Conservation (phyloP, 371 early-diverging fungal species). For the Apophysomyces variabilis region DNA sequence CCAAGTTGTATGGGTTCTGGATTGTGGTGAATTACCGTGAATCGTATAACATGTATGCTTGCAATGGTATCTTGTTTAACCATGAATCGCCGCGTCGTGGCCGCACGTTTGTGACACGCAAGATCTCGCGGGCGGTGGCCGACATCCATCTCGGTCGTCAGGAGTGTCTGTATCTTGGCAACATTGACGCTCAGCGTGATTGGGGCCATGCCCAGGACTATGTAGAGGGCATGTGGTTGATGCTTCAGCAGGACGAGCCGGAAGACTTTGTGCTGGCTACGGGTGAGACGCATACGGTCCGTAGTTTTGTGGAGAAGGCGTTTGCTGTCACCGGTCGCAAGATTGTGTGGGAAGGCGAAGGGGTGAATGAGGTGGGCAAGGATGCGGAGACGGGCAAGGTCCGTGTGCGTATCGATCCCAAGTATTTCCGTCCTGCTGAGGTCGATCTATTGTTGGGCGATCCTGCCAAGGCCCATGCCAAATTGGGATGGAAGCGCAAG, state of each 20-base stretch:
- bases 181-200: conserved; percentile 83
- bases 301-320: conserved; percentile 79
- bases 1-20: conserved; percentile 84
- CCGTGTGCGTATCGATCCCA: conserved; percentile 62
- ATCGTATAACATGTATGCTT: conserved; percentile 79
- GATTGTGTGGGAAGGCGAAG: conserved; percentile 72
- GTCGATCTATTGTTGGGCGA: conserved; percentile 73
- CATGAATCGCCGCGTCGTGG: conserved; percentile 86
- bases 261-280: conserved; percentile 85
- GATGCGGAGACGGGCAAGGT: conserved; percentile 58
- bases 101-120: conserved; percentile 82
- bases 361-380: conserved; percentile 64
- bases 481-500: conserved; percentile 60
- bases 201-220: conserved; percentile 90
- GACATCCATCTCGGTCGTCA: conserved; percentile 71
- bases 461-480: conserved; percentile 63
- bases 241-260: conserved; percentile 80
- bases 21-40: conserved; percentile 82
- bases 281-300: conserved; percentile 81
- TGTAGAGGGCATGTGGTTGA: conserved; percentile 86
- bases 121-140: conserved; percentile 82
- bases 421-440: conserved; percentile 76
- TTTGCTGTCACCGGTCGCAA: conserved; percentile 67
- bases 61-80: conserved; percentile 86
- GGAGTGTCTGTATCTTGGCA: conserved; percentile 78